These are phyloP conservation scores for Flaveria robusta DNA, from an alignment of 129 eudicot species.

Conservation along the genomic window DNA sequence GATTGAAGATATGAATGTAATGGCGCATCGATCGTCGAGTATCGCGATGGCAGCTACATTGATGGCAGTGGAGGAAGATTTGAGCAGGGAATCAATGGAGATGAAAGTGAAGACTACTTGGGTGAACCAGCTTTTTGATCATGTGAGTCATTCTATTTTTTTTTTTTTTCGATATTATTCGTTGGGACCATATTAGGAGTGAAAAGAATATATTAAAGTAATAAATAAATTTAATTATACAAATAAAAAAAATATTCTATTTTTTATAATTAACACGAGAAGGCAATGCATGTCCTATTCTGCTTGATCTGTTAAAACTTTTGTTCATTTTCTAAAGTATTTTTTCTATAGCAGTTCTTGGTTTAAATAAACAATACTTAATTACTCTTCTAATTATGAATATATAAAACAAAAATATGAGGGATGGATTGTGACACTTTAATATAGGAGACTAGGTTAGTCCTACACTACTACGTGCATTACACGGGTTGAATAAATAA, in stretches of 20 bases:
- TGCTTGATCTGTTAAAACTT: neutral
- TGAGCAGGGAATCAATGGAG: slow-evolving; percentile 51
- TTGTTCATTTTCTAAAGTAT: too few relatives aligned
- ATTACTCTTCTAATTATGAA: too few relatives aligned
- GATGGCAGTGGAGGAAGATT: slow-evolving; percentile 47
- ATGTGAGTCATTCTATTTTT: slow-evolving; percentile 46
- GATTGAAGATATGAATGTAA: slow-evolving; percentile 46
- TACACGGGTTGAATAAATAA: too few relatives aligned
- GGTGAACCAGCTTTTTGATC: slow-evolving; percentile 34
- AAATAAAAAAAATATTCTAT: too few relatives aligned
- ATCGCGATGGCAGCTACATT: slow-evolving; percentile 67
- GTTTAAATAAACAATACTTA: too few relatives aligned
- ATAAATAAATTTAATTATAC: neutral
- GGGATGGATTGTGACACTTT: too few relatives aligned
- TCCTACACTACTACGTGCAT: too few relatives aligned
- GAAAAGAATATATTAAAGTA: neutral
- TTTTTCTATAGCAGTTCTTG: too few relatives aligned
- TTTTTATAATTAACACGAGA: neutral
- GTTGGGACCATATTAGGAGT: neutral
- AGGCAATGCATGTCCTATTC: neutral
- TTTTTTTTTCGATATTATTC: neutral
- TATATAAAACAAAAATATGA: too few relatives aligned
- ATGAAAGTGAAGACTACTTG: slow-evolving; percentile 36
- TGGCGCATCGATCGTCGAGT: slow-evolving; percentile 44
- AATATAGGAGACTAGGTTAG: too few relatives aligned